Evolutionary conservation across 2,329 filamentous ascomycete genomes (phyloP), one percentile per base, ranked within the genome.

Genomic region (Aspergillus fischeri): DNA sequence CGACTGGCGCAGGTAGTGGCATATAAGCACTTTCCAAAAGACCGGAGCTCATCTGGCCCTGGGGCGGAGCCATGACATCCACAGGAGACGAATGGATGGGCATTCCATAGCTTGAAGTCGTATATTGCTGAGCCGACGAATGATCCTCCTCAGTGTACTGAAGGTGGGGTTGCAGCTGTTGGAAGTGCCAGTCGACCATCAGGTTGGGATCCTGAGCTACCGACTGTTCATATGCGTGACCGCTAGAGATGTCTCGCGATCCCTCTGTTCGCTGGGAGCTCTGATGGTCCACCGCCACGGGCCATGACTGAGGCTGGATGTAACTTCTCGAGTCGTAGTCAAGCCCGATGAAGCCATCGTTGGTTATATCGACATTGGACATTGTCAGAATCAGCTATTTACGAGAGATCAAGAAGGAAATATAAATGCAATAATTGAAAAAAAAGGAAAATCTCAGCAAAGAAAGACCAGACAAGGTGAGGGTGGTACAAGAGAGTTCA

Each of bases 21-120:
- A 80, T 62, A 74, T 89, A 92, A 3, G 84, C 77, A 38, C 83
- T 81, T 58, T 89, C 87, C 67, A 91, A 78, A 62, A 86, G 80
- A 60, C 74, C 72, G 17, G 84, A 77, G 61, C 86, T 85, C 59
- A 90, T 78, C 42, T 84, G 80, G 35, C 83, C 82, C 67, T 90
- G 87, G 7, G 78, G 74, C 7, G 84, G 84, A 7, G 86, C 73
- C 63, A 82, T 75, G 79, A 69, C 70, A 80, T 80, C 54, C 81
- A 86, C 60, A 83, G 79, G 73, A 3, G 76, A 75, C 20, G 75
- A 70, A 49, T 78, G 75, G 58, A 79, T 64, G 38, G 75, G 66
- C 60, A 78, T 72, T 48, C 68, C 73, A 68, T 87, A 88, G 61
- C 84, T 84, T 57, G 86, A 79, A 35, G 83, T 74, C 55, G 78